Percentiles rank a stretch among this genome's conserved stretches.
These are phyloP conservation scores for Schwanniomyces pseudopolymorphus DNA, from an alignment of 805 yeast genomes.

Conservation along the genomic window DNA sequence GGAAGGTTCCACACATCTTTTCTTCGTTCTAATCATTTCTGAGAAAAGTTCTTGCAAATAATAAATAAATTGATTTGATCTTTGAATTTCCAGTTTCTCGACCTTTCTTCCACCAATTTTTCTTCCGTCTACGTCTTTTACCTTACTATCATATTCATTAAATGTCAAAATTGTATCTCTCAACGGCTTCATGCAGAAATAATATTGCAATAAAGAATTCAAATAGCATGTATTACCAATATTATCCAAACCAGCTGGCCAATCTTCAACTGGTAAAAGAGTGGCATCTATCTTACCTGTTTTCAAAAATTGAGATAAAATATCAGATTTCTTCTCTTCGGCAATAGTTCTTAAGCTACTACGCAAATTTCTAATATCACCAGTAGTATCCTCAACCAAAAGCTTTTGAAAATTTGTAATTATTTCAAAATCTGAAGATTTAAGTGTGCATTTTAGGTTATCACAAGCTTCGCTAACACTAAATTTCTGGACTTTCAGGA, in stretches of 20 bases:
- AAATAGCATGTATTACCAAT: conserved; percentile 95
- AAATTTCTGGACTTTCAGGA: neutral
- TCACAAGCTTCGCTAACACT: conserved; percentile 39
- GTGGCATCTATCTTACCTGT: conserved; percentile 62
- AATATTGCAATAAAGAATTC: conserved; percentile 87
- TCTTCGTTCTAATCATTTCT: conserved; percentile 62
- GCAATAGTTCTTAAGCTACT: conserved; percentile 59
- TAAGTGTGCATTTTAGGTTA: conserved; percentile 47
- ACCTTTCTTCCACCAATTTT: conserved; percentile 88
- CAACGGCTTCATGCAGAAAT: conserved; percentile 81
- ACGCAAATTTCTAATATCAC: conserved; percentile 57
- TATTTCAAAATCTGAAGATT: conserved; percentile 57
- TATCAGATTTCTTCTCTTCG: conserved; percentile 49
- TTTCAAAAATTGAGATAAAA: conserved; percentile 55
- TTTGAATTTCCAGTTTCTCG: conserved; percentile 70
- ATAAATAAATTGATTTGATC: conserved; percentile 80
- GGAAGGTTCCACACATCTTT: conserved; percentile 73
- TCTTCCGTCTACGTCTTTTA: conserved; percentile 41
- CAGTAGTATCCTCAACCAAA: conserved; percentile 24
- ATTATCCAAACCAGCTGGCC: conserved; percentile 92
- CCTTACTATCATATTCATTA: conserved; percentile 28
- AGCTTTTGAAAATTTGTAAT: conserved; percentile 51
- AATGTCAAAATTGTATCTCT: conserved; percentile 65
- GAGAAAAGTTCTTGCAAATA: conserved; percentile 68
- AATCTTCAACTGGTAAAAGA: conserved; percentile 57